phyloP scores from a whole-genome alignment of 2,329 filamentous ascomycete genomes.

The Fusarium sp. region DNA sequence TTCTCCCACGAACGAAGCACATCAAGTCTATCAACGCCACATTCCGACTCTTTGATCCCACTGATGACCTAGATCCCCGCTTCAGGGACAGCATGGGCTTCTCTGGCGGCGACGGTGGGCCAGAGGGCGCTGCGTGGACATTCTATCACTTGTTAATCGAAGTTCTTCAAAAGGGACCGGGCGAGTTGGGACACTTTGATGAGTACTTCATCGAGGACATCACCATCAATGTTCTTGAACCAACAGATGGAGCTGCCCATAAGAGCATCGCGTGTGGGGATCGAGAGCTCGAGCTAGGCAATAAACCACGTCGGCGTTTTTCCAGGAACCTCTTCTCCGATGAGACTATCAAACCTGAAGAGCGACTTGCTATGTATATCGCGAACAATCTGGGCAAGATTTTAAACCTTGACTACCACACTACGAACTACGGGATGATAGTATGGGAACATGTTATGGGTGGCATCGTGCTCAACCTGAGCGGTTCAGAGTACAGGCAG shows the following conservation, averaged over 20 bases:
- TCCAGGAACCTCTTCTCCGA: neutral
- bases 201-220: constrained; percentile 7
- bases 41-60: constrained; percentile 19
- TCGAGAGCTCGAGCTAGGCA: neutral
- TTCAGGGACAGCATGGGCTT: constrained; percentile 8
- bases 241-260: constrained; percentile 9
- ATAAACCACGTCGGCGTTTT: neutral
- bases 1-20: neutral
- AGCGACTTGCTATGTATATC: constrained; percentile 2
- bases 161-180: neutral
- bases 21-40: constrained; percentile 6
- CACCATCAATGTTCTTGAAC: neutral
- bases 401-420: neutral
- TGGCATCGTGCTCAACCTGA: neutral
- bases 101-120: neutral
- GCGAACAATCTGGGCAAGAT: neutral
- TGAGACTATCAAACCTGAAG: neutral
- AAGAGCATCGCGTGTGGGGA: neutral
- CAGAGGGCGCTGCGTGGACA: neutral
- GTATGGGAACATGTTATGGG: neutral
- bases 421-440: neutral
- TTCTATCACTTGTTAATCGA: neutral
- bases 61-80: neutral
- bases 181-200: neutral
- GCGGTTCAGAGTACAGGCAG: neutral